Evolutionary conservation across 805 yeast genomes (phyloP).

Genomic region (Kuraishia piskuri): DNA sequence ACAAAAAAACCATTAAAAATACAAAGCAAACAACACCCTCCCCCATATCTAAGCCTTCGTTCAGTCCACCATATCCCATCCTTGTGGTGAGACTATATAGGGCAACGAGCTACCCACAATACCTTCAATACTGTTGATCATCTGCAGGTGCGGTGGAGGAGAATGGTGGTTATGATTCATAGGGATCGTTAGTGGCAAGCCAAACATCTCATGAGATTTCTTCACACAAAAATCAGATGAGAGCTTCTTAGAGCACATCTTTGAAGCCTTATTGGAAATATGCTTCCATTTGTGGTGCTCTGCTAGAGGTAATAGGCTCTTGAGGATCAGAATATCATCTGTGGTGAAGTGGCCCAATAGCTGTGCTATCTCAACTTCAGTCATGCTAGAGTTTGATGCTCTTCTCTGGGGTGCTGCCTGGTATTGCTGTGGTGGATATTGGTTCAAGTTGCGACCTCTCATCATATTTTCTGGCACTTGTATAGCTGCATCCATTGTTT

Average conservation of each 20-base stretch:
- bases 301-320: conserved; percentile 19
- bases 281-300: conserved; percentile 26
- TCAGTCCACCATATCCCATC: conserved; percentile 20
- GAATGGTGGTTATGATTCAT: conserved; percentile 14
- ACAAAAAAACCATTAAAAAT: not conserved
- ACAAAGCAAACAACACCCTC: not conserved
- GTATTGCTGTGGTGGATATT: not conserved
- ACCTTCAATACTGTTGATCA: conserved; percentile 18
- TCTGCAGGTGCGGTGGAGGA: conserved; percentile 6
- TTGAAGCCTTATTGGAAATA: conserved; percentile 21
- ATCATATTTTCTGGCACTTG: not conserved
- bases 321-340: conserved; percentile 19
- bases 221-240: conserved; percentile 20
- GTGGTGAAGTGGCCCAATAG: conserved; percentile 14
- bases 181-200: conserved; percentile 19
- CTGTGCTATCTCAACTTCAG: not conserved
- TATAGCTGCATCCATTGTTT: not conserved
- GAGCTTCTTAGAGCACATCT: conserved; percentile 20
- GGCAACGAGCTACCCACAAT: conserved; percentile 23
- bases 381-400: not conserved
- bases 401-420: not conserved
- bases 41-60: not conserved
- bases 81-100: conserved; percentile 20
- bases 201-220: conserved; percentile 23
- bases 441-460: not conserved